Conservation (phyloP, 2,329 filamentous ascomycete species). For the Diaporthe caulivora region DNA sequence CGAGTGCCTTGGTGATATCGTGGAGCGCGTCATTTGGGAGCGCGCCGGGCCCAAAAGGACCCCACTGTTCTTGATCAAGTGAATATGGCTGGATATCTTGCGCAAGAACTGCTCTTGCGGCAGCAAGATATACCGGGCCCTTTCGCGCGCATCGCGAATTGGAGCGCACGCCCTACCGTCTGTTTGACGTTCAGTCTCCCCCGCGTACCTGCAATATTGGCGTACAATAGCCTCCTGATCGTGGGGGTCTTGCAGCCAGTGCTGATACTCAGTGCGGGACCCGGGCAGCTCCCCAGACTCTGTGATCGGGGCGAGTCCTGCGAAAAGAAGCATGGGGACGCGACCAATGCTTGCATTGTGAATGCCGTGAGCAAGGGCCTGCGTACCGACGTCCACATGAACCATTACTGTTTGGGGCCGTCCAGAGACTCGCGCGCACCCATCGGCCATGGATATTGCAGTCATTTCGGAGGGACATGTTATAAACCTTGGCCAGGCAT, state of each 20-base stretch:
- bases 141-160: slow-evolving; percentile 78
- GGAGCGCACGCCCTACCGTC: slow-evolving; percentile 78
- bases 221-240: slow-evolving; percentile 80
- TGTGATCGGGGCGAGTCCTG: slow-evolving; percentile 79
- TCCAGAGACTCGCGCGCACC: slow-evolving; percentile 75
- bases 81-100: slow-evolving; percentile 71
- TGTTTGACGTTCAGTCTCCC: slow-evolving; percentile 82
- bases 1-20: slow-evolving; percentile 56
- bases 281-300: slow-evolving; percentile 79
- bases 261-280: slow-evolving; percentile 80
- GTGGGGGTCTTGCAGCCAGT: slow-evolving; percentile 83
- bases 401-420: slow-evolving; percentile 79
- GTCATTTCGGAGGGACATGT: slow-evolving; percentile 77
- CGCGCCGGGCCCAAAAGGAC: slow-evolving; percentile 69
- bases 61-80: slow-evolving; percentile 70
- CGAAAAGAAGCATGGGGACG: slow-evolving; percentile 79
- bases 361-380: slow-evolving; percentile 78
- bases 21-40: slow-evolving; percentile 61
- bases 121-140: slow-evolving; percentile 77
- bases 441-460: slow-evolving; percentile 81
- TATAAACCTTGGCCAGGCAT: slow-evolving; percentile 74
- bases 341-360: slow-evolving; percentile 80
- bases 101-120: slow-evolving; percentile 78
- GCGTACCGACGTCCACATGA: slow-evolving; percentile 83
- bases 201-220: slow-evolving; percentile 79